phyloP scores from a whole-genome alignment of 2,329 filamentous ascomycete genomes.

The Aspergillus awamori region DNA sequence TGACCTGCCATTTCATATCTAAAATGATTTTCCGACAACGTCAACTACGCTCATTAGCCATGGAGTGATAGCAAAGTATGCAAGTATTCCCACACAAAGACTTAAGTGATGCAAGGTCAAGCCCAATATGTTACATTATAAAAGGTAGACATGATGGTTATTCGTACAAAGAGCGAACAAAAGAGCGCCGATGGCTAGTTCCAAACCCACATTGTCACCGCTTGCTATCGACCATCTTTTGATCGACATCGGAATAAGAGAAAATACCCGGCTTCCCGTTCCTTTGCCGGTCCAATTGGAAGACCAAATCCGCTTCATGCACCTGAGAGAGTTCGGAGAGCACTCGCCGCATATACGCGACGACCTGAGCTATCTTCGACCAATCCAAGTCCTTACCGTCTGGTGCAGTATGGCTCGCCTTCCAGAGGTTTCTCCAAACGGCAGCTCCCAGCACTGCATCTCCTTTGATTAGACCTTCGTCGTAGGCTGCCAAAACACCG shows the following conservation, averaged over 20 bases:
- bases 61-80: neutral
- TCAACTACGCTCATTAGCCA: neutral
- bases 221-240: conserved; percentile 41
- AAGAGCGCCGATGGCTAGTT: neutral
- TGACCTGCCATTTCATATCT: neutral
- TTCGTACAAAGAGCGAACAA: conserved; percentile 1
- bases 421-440: conserved; percentile 92
- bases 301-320: conserved; percentile 58
- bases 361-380: conserved; percentile 62
- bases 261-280: conserved; percentile 40
- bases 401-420: conserved; percentile 59
- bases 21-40: too few species aligned
- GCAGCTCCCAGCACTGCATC: conserved; percentile 61
- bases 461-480: conserved; percentile 50
- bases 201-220: conserved; percentile 17
- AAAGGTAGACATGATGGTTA: neutral
- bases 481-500: conserved; percentile 72
- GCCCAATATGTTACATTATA: neutral
- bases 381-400: conserved; percentile 59
- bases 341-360: conserved; percentile 64
- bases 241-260: conserved; percentile 39
- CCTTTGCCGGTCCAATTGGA: conserved; percentile 49
- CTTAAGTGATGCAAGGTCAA: neutral
- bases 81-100: neutral
- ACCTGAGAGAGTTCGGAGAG: conserved; percentile 57